Percentiles rank a stretch among this genome's conserved stretches.
Conservation (phyloP, 2,329 filamentous ascomycete genomes). For the Epichloe typhina region DNA sequence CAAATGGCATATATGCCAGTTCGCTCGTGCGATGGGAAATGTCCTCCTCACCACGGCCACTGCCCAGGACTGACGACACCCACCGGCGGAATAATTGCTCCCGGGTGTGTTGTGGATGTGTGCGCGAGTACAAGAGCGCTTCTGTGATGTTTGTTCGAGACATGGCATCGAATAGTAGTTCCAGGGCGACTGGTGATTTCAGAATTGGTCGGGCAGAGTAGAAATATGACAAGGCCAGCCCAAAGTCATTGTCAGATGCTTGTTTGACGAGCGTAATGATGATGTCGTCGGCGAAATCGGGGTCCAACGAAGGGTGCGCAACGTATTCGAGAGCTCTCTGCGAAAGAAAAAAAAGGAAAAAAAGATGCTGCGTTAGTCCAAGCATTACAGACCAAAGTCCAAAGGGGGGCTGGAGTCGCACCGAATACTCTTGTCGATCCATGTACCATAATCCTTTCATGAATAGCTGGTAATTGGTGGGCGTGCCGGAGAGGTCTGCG, state of each 20-base stretch:
- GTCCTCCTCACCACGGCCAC: slow-evolving; percentile 22
- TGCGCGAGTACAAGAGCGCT: slow-evolving; percentile 60
- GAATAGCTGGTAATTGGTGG: slow-evolving; percentile 64
- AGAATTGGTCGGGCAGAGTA: slow-evolving; percentile 62
- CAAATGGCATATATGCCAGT: slow-evolving; percentile 61
- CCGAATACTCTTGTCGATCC: slow-evolving; percentile 57
- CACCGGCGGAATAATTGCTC: slow-evolving; percentile 54
- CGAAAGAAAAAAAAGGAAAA: too few relatives aligned
- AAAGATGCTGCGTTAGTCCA: neutral
- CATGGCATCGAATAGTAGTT: slow-evolving; percentile 57
- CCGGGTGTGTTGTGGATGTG: slow-evolving; percentile 47
- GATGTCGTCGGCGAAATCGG: slow-evolving; percentile 76
- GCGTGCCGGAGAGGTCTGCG: slow-evolving; percentile 49
- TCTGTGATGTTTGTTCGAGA: slow-evolving; percentile 55
- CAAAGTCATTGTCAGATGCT: slow-evolving; percentile 44
- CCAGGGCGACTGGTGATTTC: slow-evolving; percentile 46
- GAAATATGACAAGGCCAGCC: slow-evolving; percentile 64
- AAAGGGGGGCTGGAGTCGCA: slow-evolving; percentile 16
- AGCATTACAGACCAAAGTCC: neutral
- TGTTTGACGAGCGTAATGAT: slow-evolving; percentile 53
- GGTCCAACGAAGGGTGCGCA: slow-evolving; percentile 64
- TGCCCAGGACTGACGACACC: slow-evolving; percentile 42
- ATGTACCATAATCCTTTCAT: slow-evolving; percentile 75
- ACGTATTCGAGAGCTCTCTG: slow-evolving; percentile 61
- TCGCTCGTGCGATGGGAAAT: slow-evolving; percentile 48